Evolutionary conservation across 1,139 yeast genomes (phyloP).

Genomic region (Scheffersomyces quercinus): DNA sequence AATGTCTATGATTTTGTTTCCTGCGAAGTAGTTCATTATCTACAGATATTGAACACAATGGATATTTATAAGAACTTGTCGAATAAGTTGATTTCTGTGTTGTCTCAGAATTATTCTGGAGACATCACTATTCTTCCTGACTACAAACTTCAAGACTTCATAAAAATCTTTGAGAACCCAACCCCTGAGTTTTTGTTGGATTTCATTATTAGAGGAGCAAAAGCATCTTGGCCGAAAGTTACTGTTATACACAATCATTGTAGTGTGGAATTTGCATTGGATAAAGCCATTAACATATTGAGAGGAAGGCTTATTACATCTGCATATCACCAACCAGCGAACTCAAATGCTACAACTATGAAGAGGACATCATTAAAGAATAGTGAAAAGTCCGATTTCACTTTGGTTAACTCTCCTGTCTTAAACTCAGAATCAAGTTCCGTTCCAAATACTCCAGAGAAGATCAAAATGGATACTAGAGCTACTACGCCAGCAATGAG

Average conservation of each 20-base stretch:
- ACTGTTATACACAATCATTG: constrained; percentile 85
- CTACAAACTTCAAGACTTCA: constrained; percentile 56
- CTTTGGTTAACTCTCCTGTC: constrained; percentile 28
- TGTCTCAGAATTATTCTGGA: constrained; percentile 88
- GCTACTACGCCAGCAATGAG: constrained; percentile 16
- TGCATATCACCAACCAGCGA: constrained; percentile 23
- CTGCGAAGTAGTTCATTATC: constrained; percentile 74
- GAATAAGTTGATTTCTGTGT: constrained; percentile 69
- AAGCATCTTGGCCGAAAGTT: constrained; percentile 91
- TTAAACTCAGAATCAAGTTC: constrained; percentile 13
- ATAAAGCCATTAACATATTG: constrained; percentile 67
- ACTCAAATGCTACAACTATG: neutral
- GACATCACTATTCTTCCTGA: constrained; percentile 91
- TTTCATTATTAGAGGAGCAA: constrained; percentile 78
- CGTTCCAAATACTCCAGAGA: constrained; percentile 12
- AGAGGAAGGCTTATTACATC: constrained; percentile 63
- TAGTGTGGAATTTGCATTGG: constrained; percentile 84
- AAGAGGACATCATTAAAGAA: neutral
- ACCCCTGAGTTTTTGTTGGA: constrained; percentile 70
- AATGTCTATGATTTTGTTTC: constrained; percentile 60
- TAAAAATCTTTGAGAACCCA: constrained; percentile 74
- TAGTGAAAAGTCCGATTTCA: constrained; percentile 6
- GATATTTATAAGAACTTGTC: constrained; percentile 75
- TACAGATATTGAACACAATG: constrained; percentile 70
- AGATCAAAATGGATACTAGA: neutral